Evolutionary conservation across 177 flowering plant species (phyloP), one percentile per base, ranked within the genome.

Genomic region (Telopea speciosissima): DNA sequence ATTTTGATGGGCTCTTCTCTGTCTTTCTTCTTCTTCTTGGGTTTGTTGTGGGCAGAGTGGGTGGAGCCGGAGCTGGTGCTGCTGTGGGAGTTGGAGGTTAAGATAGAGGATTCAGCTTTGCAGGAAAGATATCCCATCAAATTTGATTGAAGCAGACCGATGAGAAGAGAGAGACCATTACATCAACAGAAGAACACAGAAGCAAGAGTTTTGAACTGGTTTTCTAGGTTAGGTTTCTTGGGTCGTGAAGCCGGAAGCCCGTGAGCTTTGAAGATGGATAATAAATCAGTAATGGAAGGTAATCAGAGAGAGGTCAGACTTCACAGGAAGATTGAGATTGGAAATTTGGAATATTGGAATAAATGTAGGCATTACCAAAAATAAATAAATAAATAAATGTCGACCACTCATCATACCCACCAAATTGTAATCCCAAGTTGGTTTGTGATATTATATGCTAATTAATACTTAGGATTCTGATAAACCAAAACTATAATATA

Each of bases 61-160:
- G 68, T 24, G 58, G 68, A 40, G 19, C 76, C 66, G 44, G 79
- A 61, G 21, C 77, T 26, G 14, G 61, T 58, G 61, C 8, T 58
- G 67, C 77, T 31, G 44, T 78, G 76, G 45, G 87, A 65, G 70
- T 73, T 70, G 68, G 84, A 58, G 62, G 76, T 77, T 70, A 85
- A 58, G 49, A 88, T 62, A 13, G 97, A 76, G 1, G 97, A 88
- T 65, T 89, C 85, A 44, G 91, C 89, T 76, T 70, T 89, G 84
- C 97, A 91, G 69, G 97, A 86, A 6, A 91, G 83, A 74, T 88
- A 91, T 1, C 91, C 90, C 94, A 90, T 90, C 70, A 63, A 58
- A 1, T 58, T 58, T n/a, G 61, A 58, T 3, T n/a, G 7, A 4
- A 58, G 61, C n/a, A n/a, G 7, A 58, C n/a, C 1, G 23, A n/a